Evolutionary conservation across 371 early-diverging fungal genomes (phyloP), one percentile per base, ranked within the genome.

Genomic region (Circinella minor): DNA sequence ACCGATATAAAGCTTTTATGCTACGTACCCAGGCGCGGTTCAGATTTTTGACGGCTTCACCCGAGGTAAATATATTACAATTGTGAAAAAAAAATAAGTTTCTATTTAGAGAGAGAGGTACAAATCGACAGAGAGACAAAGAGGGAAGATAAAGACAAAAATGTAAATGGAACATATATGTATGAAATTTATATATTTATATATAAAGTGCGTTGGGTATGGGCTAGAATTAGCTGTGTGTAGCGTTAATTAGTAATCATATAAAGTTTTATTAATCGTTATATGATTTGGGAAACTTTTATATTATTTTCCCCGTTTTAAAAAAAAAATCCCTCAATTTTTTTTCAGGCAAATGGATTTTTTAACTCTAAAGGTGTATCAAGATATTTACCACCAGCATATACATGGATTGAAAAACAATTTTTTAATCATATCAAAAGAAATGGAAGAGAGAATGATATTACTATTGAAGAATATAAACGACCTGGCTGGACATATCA

Each of bases 401-500:
- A 99, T 77, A 93, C 95, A 6, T 82, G 88, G 67, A 90, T 97
- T 54, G 91, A 92, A 71, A 71, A 76, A 13, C 74, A 81, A 46
- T 91, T 95, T 72, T 89, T 85, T 65, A 72, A 75, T 18, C 78
- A 82, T 60, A 83, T 83, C 5, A 74, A 74, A 37, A 48, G 67
- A 10, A 71, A 68, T 11, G 74, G 80, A 3, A 83, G 84, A 67
- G 71, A 71, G 11, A 75, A 87, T 9, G 76, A 76, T 18, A 86
- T 93, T 59, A 82, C 78, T 10, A 85, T 95, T 34, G 76, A 79
- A 48, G 96, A 96, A 73, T 96, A 93, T 70, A 74, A 71, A 34
- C 79, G 93, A 47, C 73, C 78, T 14, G 92, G 90, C n/a, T 97
- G 97, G 96, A 96, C 97, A 0, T 97, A 88, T 74, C 97, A 97